Evolutionary conservation across 331 rosid genomes (phyloP).

Genomic region (Saraca asoca): DNA sequence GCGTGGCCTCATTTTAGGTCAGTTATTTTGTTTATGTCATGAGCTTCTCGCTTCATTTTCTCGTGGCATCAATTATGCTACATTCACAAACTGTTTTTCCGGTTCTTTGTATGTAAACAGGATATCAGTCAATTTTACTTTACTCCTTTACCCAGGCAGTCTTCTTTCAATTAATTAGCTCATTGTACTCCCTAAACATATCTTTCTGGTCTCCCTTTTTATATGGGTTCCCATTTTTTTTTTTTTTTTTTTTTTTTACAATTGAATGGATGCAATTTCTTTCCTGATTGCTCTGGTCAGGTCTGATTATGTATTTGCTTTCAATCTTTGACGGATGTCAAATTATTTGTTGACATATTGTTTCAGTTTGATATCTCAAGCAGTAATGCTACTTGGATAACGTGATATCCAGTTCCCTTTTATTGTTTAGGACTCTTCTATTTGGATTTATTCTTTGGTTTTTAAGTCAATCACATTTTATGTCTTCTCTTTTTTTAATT

Average conservation of each 20-base stretch:
- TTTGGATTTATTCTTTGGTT: too few relatives aligned
- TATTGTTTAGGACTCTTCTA: too few relatives aligned
- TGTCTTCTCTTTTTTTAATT: too few relatives aligned
- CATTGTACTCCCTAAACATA: conserved; percentile 10
- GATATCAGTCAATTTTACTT: conserved; percentile 37
- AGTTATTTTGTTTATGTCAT: conserved; percentile 61
- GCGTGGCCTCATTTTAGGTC: conserved; percentile 80
- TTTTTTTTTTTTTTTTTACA: too few relatives aligned
- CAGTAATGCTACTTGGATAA: too few relatives aligned
- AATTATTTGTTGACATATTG: background rate
- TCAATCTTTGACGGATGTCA: background rate
- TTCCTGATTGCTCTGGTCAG: conserved; percentile 16
- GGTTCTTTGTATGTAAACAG: conserved; percentile 35
- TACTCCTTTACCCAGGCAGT: conserved; percentile 28
- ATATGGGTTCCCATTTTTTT: conserved; percentile 32
- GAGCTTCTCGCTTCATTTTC: conserved; percentile 50
- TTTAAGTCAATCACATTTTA: too few relatives aligned
- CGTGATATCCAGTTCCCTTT: too few relatives aligned
- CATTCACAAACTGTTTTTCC: conserved; percentile 48
- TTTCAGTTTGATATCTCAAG: conserved; percentile 3
- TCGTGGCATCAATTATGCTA: conserved; percentile 63
- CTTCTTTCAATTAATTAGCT: conserved; percentile 35
- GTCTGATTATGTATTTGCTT: background rate
- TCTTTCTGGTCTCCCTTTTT: background rate
- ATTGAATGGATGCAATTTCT: conserved; percentile 19